Percentiles rank a stretch among this genome's conserved stretches.
Conservation (phyloP, 2,329 filamentous ascomycete species). For the Aspergillus sp. region DNA sequence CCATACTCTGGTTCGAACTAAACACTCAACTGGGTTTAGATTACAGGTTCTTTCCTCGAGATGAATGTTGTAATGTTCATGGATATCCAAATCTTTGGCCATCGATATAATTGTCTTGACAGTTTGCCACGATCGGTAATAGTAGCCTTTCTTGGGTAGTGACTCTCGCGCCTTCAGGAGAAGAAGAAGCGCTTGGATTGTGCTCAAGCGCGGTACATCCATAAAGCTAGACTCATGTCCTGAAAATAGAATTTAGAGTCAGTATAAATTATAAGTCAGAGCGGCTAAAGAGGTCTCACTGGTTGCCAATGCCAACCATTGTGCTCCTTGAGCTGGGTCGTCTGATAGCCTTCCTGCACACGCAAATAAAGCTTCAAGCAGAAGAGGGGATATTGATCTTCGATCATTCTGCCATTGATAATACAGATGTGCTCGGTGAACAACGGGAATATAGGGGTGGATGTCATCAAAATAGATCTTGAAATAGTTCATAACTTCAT, state of each 20-base stretch:
- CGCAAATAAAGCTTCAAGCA: constrained; percentile 88
- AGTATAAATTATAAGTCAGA: constrained; percentile 5
- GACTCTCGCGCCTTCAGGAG: constrained; percentile 88
- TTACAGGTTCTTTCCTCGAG: constrained; percentile 69
- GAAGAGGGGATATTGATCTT: constrained; percentile 80
- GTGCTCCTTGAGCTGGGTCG: constrained; percentile 78
- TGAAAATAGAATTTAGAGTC: constrained; percentile 39
- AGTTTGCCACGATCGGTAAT: constrained; percentile 96
- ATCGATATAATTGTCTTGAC: constrained; percentile 89
- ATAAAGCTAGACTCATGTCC: constrained; percentile 92
- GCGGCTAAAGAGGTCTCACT: constrained; percentile 55
- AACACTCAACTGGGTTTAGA: constrained; percentile 70
- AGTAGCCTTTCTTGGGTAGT: constrained; percentile 90
- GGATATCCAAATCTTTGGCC: constrained; percentile 85
- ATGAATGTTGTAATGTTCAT: constrained; percentile 83
- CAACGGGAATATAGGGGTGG: constrained; percentile 87
- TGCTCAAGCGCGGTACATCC: constrained; percentile 86
- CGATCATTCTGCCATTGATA: constrained; percentile 84
- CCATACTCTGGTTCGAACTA: constrained; percentile 85
- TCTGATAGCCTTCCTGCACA: constrained; percentile 82
- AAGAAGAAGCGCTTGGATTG: constrained; percentile 84
- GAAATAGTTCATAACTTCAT: constrained; percentile 79
- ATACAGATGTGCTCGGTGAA: constrained; percentile 80
- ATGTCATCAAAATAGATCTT: constrained; percentile 87
- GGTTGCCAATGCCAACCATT: constrained; percentile 88